phyloP scores from a whole-genome alignment of 2,329 filamentous ascomycete genomes.

The Clarireedia paspali region DNA sequence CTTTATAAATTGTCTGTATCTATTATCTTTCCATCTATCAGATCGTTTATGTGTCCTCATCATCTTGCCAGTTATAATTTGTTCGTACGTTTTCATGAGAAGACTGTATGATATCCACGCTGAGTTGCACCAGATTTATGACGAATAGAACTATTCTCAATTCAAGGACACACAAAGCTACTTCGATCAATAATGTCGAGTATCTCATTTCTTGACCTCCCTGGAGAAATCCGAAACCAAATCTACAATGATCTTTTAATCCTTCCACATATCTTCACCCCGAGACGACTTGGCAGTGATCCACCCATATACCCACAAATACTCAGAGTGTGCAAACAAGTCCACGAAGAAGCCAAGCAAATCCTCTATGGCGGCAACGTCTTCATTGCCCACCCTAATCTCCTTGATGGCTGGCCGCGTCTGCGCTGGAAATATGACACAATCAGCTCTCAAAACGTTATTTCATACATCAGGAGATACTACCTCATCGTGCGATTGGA shows the following conservation, averaged over 20 bases:
- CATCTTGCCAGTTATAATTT: too few species aligned
- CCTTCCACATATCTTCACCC: conserved; percentile 17
- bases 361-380: conserved; percentile 42
- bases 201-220: conserved; percentile 33
- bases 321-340: conserved; percentile 15
- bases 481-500: conserved; percentile 40
- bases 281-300: conserved; percentile 12
- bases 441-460: conserved; percentile 28
- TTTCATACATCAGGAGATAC: conserved; percentile 35
- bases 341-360: conserved; percentile 25
- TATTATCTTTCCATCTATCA: too few species aligned
- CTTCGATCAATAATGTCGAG: conserved; percentile 8
- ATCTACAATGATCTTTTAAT: conserved; percentile 36
- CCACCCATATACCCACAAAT: conserved; percentile 28
- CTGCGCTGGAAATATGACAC: conserved; percentile 31
- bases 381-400: conserved; percentile 41
- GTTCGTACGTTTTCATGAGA: too few species aligned
- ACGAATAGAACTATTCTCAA: too few species aligned
- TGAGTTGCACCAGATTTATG: too few species aligned
- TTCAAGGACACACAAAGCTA: too few species aligned
- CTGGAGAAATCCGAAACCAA: conserved; percentile 54
- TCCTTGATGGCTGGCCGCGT: conserved; percentile 38
- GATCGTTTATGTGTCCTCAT: too few species aligned
- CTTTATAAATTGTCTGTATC: too few species aligned
- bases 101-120: too few species aligned